Evolutionary conservation across 2,329 filamentous ascomycete genomes (phyloP).

Genomic region (Colletotrichum paranaense): DNA sequence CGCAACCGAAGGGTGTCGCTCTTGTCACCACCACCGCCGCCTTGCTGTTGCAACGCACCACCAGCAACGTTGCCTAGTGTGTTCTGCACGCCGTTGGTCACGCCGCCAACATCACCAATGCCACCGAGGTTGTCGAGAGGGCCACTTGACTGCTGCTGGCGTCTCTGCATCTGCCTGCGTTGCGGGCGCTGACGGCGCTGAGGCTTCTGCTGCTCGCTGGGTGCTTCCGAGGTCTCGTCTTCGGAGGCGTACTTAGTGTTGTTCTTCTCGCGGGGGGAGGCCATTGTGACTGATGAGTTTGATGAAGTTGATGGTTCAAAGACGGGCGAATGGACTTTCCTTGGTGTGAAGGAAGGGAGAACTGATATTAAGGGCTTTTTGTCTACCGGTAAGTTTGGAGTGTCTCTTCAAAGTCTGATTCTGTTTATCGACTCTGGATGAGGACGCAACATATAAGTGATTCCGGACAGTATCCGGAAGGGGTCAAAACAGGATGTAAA

Average conservation of each 20-base stretch:
- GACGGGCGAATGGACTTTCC: constrained; percentile 1
- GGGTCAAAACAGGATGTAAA: constrained; percentile 36
- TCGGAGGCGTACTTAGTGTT: constrained; percentile 50
- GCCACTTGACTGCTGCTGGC: constrained; percentile 20
- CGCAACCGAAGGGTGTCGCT: constrained; percentile 78
- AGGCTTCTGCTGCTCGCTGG: constrained; percentile 43
- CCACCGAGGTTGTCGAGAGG: constrained; percentile 46
- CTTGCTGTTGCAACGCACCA: constrained; percentile 47
- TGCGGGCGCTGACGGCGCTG: constrained; percentile 37
- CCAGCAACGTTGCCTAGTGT: constrained; percentile 54
- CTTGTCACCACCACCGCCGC: constrained; percentile 53
- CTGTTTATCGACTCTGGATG: constrained; percentile 6
- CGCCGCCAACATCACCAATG: constrained; percentile 38
- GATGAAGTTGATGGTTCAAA: constrained; percentile 29
- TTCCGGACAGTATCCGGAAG: constrained; percentile 24
- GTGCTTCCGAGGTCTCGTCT: constrained; percentile 44
- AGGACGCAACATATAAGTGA: constrained; percentile 37
- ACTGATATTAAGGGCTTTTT: background rate
- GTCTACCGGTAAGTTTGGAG: constrained; percentile 13
- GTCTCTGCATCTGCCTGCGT: constrained; percentile 41
- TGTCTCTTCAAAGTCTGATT: constrained; percentile 10
- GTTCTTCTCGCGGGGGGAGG: constrained; percentile 46
- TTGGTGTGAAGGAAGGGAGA: background rate
- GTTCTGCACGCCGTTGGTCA: constrained; percentile 52
- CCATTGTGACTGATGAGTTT: constrained; percentile 37